A percentile compares a stretch with the other conserved stretches of the same genome.
phyloP scores from a whole-genome alignment of 805 yeast species.

The Lipomyces yamadae region DNA sequence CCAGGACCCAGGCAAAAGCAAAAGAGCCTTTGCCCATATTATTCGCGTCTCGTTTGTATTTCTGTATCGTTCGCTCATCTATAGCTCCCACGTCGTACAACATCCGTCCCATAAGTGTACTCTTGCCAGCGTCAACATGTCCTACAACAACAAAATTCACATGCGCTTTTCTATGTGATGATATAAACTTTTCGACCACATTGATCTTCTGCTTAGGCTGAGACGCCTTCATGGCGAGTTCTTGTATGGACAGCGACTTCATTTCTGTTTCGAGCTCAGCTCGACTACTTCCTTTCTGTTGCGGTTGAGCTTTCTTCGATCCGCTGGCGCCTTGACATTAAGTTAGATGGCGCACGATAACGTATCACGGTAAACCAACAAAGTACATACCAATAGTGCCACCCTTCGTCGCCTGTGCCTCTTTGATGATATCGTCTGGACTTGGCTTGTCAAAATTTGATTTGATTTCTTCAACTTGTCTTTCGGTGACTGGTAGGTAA shows the following conservation, averaged over 20 bases:
- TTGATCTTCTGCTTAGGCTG: constrained; percentile 55
- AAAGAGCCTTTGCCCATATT: constrained; percentile 75
- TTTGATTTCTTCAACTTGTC: constrained; percentile 47
- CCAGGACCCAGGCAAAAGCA: constrained; percentile 85
- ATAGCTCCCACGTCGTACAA: constrained; percentile 70
- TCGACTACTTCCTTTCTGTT: constrained; percentile 2
- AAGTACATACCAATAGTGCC: constrained; percentile 13
- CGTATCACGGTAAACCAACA: neutral
- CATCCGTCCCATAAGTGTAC: constrained; percentile 76
- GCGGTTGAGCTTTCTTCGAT: neutral
- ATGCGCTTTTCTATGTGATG: constrained; percentile 55
- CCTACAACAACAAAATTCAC: constrained; percentile 77
- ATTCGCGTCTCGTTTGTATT: constrained; percentile 66
- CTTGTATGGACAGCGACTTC: constrained; percentile 26
- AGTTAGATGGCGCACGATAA: neutral
- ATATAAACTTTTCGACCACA: constrained; percentile 48
- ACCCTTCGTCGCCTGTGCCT: constrained; percentile 55
- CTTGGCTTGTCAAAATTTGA: constrained; percentile 69
- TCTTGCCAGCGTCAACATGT: constrained; percentile 85
- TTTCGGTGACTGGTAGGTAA: constrained; percentile 46
- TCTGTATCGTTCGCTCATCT: constrained; percentile 65
- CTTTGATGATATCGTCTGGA: constrained; percentile 75
- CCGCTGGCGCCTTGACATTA: neutral
- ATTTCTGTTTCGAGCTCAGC: constrained; percentile 23
- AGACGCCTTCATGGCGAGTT: constrained; percentile 38